Percentiles rank a stretch among this genome's conserved stretches.
Conservation (phyloP, 371 early-diverging fungal species). For the Dinochytrium kinnereticum region DNA sequence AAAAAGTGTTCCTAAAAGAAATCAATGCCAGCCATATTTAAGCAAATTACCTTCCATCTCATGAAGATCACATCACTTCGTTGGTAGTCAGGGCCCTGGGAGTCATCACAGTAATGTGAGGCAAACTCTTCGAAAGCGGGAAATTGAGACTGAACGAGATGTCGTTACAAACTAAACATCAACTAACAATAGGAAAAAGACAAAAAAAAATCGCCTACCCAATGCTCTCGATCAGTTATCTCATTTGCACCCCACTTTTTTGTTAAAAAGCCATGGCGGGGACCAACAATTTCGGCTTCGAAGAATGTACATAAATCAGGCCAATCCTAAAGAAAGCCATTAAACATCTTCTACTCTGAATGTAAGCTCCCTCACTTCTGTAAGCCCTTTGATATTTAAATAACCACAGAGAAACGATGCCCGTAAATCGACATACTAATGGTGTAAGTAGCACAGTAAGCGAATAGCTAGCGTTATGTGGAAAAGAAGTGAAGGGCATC, state of each 20-base stretch:
- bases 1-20: constrained; percentile 82
- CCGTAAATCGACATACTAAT: constrained; percentile 76
- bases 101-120: constrained; percentile 71
- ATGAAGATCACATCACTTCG: constrained; percentile 85
- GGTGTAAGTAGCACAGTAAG: background rate
- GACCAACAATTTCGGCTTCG: constrained; percentile 84
- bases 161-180: background rate
- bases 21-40: background rate
- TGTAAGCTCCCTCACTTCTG: constrained; percentile 48
- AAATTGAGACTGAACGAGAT: constrained; percentile 40
- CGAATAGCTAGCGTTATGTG: background rate
- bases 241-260: constrained; percentile 87
- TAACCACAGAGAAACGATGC: constrained; percentile 79
- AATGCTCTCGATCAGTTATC: constrained; percentile 74
- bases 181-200: background rate
- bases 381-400: constrained; percentile 79
- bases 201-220: constrained; percentile 61
- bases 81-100: constrained; percentile 69
- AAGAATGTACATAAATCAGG: constrained; percentile 84
- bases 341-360: background rate
- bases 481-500: too few relatives aligned
- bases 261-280: constrained; percentile 77
- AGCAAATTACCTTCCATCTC: constrained; percentile 78
- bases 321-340: constrained; percentile 58
- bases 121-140: constrained; percentile 46